Base-by-base conservation (phyloP, 495 filamentous ascomycete genomes). In the Staphylotrichum longicolle region DNA sequence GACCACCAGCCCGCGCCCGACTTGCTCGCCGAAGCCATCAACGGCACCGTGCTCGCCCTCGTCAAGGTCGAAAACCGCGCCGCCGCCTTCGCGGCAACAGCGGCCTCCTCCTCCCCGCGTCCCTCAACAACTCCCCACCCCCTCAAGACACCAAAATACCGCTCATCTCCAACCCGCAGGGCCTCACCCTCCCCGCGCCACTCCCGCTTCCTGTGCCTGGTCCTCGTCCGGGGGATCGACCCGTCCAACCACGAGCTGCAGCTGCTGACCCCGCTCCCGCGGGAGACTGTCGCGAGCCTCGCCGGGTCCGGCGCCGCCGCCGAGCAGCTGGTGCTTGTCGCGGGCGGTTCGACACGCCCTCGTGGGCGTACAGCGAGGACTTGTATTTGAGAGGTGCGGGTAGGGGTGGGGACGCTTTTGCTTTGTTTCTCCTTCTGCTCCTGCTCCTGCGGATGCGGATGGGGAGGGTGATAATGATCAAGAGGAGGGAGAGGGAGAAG, bases 301-400 rank as follows among this genome's bases (percentile, higher is more conserved):
- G 14, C 15, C 54, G 14, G 61, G 37, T 6, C 82, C 12, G 63
- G 73, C 49, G 66, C 68, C 3, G 62, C 70, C 37, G 10, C 6
- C 6, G 37, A 39, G 37, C 5, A 39, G 32, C 69, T 85, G 35
- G 80, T 84, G 4, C 71, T 86, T n/a, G 77, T 87, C 6, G 77
- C 77, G 46, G 84, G 4, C 82, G 77, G 69, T 81, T 84, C 48
- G 83, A 85, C 60, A 70, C 81, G 9, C 84, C 85, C 3, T 78
- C 68, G 9, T 87, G 83, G 85, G 81, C 80, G 11, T 85, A 84
- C 58, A 75, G 75, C 1, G 83, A 86, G 63, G 78, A 81, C 14
- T 54, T 83, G 5, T 73, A 77, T 49, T 59, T 64, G 54, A 35
- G 39, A 27, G 33, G n/a, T 6, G 32, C 12, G 6, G 32, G 33